A percentile compares a stretch with the other conserved stretches of the same genome.
Evolutionary conservation across 1,284 basidiomycete genomes (phyloP).

Genomic region (Volvariella surrecta): DNA sequence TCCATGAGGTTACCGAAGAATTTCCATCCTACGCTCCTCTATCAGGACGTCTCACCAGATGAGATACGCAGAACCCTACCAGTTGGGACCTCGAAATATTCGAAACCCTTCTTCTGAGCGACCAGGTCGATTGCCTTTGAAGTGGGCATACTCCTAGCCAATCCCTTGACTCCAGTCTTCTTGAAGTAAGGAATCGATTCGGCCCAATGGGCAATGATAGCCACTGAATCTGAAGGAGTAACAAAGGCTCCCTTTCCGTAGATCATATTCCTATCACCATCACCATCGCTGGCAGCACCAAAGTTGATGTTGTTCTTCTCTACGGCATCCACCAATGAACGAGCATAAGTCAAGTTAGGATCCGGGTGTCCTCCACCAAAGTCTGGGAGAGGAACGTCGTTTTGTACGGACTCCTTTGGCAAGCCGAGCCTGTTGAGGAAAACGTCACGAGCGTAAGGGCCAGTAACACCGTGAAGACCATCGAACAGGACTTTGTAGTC

Average conservation of each 20-base stretch:
- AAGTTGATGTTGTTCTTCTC: conserved; percentile 86
- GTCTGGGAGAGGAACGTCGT: conserved; percentile 86
- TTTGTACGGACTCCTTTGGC: conserved; percentile 77
- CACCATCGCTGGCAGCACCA: conserved; percentile 95
- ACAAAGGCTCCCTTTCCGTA: conserved; percentile 98
- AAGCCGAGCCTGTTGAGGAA: conserved; percentile 84
- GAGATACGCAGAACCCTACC: conserved; percentile 39
- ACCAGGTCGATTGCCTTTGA: conserved; percentile 96
- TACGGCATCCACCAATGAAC: conserved; percentile 88
- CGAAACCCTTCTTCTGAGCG: conserved; percentile 89
- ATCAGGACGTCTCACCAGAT: conserved; percentile 2
- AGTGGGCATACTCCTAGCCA: conserved; percentile 96
- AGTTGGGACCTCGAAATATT: conserved; percentile 95
- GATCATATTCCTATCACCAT: conserved; percentile 99
- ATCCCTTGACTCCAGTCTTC: conserved; percentile 83
- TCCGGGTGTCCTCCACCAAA: conserved; percentile 98
- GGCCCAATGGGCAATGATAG: conserved; percentile 98
- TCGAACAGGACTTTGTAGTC: conserved; percentile 93
- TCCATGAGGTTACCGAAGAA: conserved; percentile 99
- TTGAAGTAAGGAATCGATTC: conserved; percentile 96
- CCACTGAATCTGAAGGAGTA: conserved; percentile 94
- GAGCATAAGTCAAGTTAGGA: conserved; percentile 97
- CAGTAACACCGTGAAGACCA: conserved; percentile 94
- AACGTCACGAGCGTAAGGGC: conserved; percentile 90
- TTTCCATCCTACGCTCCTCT: conserved; percentile 74